Base-by-base conservation (phyloP, 768 basidiomycete genomes). In the Brasilioporus rufonigricans region DNA sequence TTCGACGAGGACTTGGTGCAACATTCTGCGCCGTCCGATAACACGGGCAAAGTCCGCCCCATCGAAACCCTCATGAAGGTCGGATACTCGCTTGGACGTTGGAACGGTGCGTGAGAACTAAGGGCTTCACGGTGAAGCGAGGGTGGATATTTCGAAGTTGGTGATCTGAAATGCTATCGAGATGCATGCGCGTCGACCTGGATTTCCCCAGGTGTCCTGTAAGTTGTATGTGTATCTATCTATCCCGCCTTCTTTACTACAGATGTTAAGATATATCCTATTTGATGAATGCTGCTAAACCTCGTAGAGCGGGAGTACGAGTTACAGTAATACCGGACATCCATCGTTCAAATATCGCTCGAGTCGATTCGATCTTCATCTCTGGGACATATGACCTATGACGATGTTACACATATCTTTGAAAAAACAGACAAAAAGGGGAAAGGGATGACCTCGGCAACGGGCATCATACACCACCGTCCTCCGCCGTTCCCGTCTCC, bases 61-160 rank as follows among this genome's bases (percentile, higher is more conserved):
- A 71, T 85, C n/a, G 89, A 91, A 70, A 89, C 86, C 7, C 66
- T 87, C 13, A 76, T 92, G 44, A 81, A 83, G 73, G 71, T 72
- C 19, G 70, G 70, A 27, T 58, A 59, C 44, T 71, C 70, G 13
- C 52, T 71, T 14, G 70, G 71, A 27, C 64, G 53, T 31, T 62
- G 56, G 63, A 60, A 56, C 7, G 55, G 51, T 1, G 55, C 53
- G 33, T 65, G 50, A 63, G n/a, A n/a, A n/a, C n/a, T n/a, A n/a
- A n/a, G n/a, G n/a, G n/a, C n/a, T n/a, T n/a, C n/a, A n/a, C n/a
- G 36, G 36, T 18, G 16, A 38, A 35, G 33, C 16, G n/a, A 19
- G 16, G 4, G n/a, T n/a, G n/a, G n/a, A n/a, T n/a, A n/a, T n/a
- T n/a, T n/a, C n/a, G n/a, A n/a, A 19, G n/a, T 38, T 6, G 36